Conservation (phyloP, 768 basidiomycete species). For the Termitomyces sp. region DNA sequence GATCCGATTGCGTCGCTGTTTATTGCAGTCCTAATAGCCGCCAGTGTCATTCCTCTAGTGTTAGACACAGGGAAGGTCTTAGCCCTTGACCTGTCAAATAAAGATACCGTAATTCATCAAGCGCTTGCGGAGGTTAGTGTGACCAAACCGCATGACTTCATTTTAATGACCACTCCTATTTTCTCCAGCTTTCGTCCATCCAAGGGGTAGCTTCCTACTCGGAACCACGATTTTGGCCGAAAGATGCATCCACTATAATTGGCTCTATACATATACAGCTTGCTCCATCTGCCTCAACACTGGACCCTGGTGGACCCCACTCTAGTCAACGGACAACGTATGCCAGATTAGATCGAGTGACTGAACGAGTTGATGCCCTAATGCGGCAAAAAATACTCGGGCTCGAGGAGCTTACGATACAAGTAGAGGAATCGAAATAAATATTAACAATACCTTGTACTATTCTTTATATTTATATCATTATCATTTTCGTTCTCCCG, state of each 20-base stretch:
- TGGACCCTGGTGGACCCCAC: conserved; percentile 53
- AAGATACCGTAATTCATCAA: conserved; percentile 45
- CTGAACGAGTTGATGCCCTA: conserved; percentile 69
- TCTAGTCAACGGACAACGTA: conserved; percentile 43
- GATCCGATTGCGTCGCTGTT: conserved; percentile 97
- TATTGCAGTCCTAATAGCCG: conserved; percentile 92
- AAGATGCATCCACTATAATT: conserved; percentile 79
- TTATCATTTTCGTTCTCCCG: neutral
- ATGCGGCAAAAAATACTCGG: conserved; percentile 72
- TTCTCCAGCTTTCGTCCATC: conserved; percentile 64
- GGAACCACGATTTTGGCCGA: conserved; percentile 90
- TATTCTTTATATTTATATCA: conserved; percentile 11
- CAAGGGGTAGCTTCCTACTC: conserved; percentile 82
- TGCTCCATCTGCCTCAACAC: conserved; percentile 50
- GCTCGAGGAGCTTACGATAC: conserved; percentile 86
- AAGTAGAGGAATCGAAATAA: conserved; percentile 53
- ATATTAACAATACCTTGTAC: conserved; percentile 10
- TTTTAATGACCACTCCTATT: neutral
- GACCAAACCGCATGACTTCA: neutral
- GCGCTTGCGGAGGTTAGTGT: conserved; percentile 60
- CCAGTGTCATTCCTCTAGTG: conserved; percentile 92
- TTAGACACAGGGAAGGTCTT: conserved; percentile 89
- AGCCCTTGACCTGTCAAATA: conserved; percentile 76
- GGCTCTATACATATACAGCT: conserved; percentile 93
- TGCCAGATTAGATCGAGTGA: conserved; percentile 64